Percentiles rank a stretch among this genome's conserved stretches.
These are phyloP conservation scores for Marvania coccoides DNA, from an alignment of 139 green algal genomes.

Conservation along the genomic window DNA sequence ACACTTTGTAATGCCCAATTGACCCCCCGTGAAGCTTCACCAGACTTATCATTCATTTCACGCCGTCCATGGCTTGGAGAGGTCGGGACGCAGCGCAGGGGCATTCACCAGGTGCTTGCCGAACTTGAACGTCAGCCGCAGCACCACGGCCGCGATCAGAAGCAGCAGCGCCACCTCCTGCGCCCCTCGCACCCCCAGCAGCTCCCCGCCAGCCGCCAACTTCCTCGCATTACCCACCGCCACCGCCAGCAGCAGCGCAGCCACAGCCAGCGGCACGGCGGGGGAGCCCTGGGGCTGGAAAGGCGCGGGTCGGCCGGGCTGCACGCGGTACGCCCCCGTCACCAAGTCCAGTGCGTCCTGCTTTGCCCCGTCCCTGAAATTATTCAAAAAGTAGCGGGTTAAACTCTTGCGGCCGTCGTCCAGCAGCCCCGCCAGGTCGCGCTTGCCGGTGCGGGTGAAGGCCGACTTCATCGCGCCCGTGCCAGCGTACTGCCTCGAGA, in stretches of 20 bases:
- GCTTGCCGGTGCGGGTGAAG: slow-evolving; percentile 85
- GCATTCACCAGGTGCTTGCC: slow-evolving; percentile 54
- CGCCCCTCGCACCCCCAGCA: neutral
- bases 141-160: slow-evolving; percentile 39
- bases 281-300: slow-evolving; percentile 35
- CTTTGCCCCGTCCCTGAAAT: slow-evolving; percentile 80
- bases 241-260: neutral
- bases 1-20: too few relatives aligned
- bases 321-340: slow-evolving; percentile 30
- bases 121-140: slow-evolving; percentile 32
- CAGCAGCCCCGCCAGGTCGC: slow-evolving; percentile 63
- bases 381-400: slow-evolving; percentile 85
- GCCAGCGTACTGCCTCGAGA: slow-evolving; percentile 79
- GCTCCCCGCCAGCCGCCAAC: neutral
- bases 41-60: too few relatives aligned
- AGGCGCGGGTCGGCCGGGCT: slow-evolving; percentile 4
- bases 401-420: slow-evolving; percentile 77
- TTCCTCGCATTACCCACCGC: slow-evolving; percentile 2
- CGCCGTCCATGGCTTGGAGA: slow-evolving; percentile 37
- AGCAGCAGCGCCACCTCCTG: slow-evolving; percentile 44
- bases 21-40: too few relatives aligned
- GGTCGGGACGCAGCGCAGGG: slow-evolving; percentile 59
- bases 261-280: slow-evolving; percentile 6
- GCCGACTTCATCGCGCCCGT: slow-evolving; percentile 78
- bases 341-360: slow-evolving; percentile 81